phyloP scores from a whole-genome alignment of 177 flowering plant genomes.

The Vitis hybrid region DNA sequence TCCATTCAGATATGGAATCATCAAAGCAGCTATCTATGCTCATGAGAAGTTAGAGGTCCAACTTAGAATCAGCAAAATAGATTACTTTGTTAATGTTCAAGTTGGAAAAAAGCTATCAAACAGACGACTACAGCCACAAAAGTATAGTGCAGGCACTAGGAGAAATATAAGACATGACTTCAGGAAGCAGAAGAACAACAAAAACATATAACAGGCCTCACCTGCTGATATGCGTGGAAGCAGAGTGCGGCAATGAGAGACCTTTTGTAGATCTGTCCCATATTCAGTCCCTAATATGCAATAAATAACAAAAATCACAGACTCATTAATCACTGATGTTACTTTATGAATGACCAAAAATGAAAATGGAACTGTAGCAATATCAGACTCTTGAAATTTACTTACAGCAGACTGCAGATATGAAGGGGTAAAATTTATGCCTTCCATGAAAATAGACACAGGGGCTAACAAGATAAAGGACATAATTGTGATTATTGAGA shows the following conservation, averaged over 20 bases:
- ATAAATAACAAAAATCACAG: background rate
- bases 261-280: constrained; percentile 49
- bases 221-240: constrained; percentile 99
- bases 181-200: background rate
- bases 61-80: background rate
- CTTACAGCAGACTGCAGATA: constrained; percentile 78
- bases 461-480: constrained; percentile 72
- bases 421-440: constrained; percentile 83
- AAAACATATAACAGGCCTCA: constrained; percentile 20
- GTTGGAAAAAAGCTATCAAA: no score
- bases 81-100: no score
- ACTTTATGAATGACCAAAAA: background rate
- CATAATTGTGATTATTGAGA: constrained; percentile 85
- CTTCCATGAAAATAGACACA: constrained; percentile 70
- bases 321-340: no score
- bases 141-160: background rate
- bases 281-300: constrained; percentile 67
- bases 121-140: background rate
- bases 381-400: constrained; percentile 3
- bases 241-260: constrained; percentile 86
- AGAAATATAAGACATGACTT: background rate
- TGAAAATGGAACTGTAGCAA: background rate
- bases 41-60: background rate
- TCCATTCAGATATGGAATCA: no score
- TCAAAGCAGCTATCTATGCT: no score